These are phyloP conservation scores for Zangia roseola DNA, from an alignment of 768 basidiomycete species.

Conservation along the genomic window DNA sequence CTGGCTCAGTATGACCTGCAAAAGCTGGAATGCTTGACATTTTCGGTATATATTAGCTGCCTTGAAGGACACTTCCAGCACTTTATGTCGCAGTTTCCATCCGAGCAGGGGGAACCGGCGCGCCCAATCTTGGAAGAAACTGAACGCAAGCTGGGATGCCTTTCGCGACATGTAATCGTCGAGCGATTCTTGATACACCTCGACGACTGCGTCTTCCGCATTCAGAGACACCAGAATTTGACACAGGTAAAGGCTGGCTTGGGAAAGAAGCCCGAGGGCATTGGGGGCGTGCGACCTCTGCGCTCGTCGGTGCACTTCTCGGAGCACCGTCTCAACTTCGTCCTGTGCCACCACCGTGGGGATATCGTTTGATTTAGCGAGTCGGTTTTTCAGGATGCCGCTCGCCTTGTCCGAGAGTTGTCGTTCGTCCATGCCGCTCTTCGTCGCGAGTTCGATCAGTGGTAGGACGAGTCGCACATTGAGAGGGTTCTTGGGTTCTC, in stretches of 20 bases:
- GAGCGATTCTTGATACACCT: constrained; percentile 65
- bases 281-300: constrained; percentile 63
- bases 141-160: constrained; percentile 66
- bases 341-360: constrained; percentile 36
- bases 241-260: constrained; percentile 69
- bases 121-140: constrained; percentile 79
- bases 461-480: constrained; percentile 69
- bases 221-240: constrained; percentile 44
- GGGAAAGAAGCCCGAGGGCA: constrained; percentile 60
- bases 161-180: constrained; percentile 79
- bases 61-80: constrained; percentile 55
- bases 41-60: constrained; percentile 78
- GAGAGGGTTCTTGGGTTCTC: constrained; percentile 71
- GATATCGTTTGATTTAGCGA: constrained; percentile 72
- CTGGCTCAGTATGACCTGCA: constrained; percentile 61
- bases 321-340: constrained; percentile 47
- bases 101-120: constrained; percentile 60
- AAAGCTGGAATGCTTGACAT: constrained; percentile 69
- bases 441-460: constrained; percentile 70
- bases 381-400: constrained; percentile 70
- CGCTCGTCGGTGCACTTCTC: constrained; percentile 70
- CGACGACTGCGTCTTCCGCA: constrained; percentile 42
- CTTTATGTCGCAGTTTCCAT: constrained; percentile 60
- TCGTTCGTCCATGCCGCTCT: constrained; percentile 70
- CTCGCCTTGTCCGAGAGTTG: constrained; percentile 89